Evolutionary conservation across 306 rosid genomes (phyloP).

Genomic region (Luffa acutangula): DNA sequence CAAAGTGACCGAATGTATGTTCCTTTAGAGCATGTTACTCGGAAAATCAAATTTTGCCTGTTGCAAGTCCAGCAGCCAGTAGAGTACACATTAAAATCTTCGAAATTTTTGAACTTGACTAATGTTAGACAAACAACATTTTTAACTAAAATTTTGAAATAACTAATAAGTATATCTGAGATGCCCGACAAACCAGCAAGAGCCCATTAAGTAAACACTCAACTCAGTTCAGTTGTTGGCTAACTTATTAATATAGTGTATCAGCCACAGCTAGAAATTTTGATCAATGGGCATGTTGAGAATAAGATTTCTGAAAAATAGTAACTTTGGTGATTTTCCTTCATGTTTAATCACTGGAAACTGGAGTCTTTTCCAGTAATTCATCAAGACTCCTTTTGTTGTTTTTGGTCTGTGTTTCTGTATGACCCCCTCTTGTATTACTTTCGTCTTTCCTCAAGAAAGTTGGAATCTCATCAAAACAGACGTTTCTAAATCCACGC

Average conservation of each 20-base stretch:
- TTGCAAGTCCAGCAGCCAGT: not conserved
- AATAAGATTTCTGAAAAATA: not conserved
- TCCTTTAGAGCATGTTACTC: conserved; percentile 87
- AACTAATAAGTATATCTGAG: not conserved
- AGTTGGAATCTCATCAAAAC: not conserved
- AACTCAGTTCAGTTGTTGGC: not conserved
- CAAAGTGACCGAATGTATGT: conserved; percentile 87
- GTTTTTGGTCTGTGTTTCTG: not conserved
- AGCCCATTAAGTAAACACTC: not conserved
- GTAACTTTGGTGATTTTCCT: not conserved
- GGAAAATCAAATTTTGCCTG: conserved; percentile 91
- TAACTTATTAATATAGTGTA: not conserved
- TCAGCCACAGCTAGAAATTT: not conserved
- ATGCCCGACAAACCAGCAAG: not conserved
- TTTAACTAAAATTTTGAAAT: not conserved
- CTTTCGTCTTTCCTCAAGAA: not conserved
- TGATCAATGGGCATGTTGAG: not conserved
- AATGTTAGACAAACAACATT: not conserved
- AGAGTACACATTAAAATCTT: not conserved
- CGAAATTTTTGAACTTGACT: not conserved
- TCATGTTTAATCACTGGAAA: not conserved
- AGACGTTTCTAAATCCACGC: not conserved
- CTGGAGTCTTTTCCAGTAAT: not conserved
- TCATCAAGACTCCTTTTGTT: not conserved
- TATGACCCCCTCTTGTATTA: not conserved